These are phyloP conservation scores for Gossypium thurberi DNA, from an alignment of 345 rosid species.

Conservation along the genomic window DNA sequence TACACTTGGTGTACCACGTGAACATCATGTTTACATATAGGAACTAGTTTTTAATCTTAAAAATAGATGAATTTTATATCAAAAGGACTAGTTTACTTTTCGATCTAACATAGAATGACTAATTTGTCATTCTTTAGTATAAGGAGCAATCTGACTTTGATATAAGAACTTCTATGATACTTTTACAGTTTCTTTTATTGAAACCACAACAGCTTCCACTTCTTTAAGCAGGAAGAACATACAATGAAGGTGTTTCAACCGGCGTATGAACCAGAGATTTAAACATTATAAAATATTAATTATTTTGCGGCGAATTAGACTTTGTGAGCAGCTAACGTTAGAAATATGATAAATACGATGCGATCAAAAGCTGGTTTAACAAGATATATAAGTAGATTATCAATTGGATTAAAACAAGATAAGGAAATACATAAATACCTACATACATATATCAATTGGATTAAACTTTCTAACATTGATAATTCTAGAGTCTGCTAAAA, in stretches of 20 bases:
- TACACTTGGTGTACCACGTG: too few relatives aligned
- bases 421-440: background rate
- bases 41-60: too few relatives aligned
- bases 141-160: too few relatives aligned
- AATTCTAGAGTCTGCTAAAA: background rate
- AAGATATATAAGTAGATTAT: background rate
- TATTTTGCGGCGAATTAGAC: too few relatives aligned
- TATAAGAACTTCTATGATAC: too few relatives aligned
- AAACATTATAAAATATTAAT: too few relatives aligned
- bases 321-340: too few relatives aligned
- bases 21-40: too few relatives aligned
- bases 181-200: background rate
- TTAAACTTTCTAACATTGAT: background rate
- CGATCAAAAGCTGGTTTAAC: background rate
- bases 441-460: background rate
- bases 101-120: too few relatives aligned
- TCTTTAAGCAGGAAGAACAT: constrained; percentile 1
- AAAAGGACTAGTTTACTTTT: too few relatives aligned
- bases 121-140: too few relatives aligned
- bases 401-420: background rate
- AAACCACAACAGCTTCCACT: background rate
- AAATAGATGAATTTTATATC: too few relatives aligned
- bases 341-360: background rate
- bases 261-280: background rate
- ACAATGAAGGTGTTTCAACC: background rate